These are phyloP conservation scores for Darksidea phi DNA, from an alignment of 495 filamentous ascomycete species.

Conservation along the genomic window DNA sequence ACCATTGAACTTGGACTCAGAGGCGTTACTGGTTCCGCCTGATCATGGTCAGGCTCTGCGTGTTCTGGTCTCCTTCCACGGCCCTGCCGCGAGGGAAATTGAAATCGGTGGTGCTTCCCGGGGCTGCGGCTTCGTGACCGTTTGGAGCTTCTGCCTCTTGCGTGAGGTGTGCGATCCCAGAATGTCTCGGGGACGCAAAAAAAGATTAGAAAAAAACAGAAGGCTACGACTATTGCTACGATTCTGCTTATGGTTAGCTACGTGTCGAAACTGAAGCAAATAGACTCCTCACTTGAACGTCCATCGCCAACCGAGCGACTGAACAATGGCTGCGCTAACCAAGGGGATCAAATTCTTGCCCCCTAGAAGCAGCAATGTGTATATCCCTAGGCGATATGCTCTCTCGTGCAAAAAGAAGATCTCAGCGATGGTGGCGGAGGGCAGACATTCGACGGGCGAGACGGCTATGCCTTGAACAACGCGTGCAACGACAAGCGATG, in stretches of 20 bases:
- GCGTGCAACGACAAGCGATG: slow-evolving; percentile 74
- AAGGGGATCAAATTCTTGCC: slow-evolving; percentile 92
- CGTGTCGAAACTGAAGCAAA: slow-evolving; percentile 3
- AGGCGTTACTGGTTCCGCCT: neutral
- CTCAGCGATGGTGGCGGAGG: slow-evolving; percentile 91
- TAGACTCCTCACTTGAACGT: slow-evolving; percentile 69
- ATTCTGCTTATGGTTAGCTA: slow-evolving; percentile 54
- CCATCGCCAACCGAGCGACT: slow-evolving; percentile 81
- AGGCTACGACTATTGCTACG: slow-evolving; percentile 79
- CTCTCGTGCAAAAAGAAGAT: slow-evolving; percentile 96
- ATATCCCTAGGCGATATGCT: slow-evolving; percentile 93
- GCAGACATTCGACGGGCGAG: slow-evolving; percentile 89
- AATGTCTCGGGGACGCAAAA: slow-evolving; percentile 95
- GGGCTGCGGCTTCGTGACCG: slow-evolving; percentile 16
- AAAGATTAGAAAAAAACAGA: slow-evolving; percentile 72
- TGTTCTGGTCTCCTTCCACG: slow-evolving; percentile 1
- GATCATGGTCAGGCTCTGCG: neutral
- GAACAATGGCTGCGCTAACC: slow-evolving; percentile 82
- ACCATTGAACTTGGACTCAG: neutral
- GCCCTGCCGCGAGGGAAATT: slow-evolving; percentile 15
- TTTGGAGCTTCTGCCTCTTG: slow-evolving; percentile 48
- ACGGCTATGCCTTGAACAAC: slow-evolving; percentile 87
- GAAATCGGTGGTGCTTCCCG: slow-evolving; percentile 16
- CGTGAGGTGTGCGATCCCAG: slow-evolving; percentile 82
- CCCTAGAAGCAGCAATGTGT: slow-evolving; percentile 82